Evolutionary conservation across 345 rosid species (phyloP).

Genomic region (Populus nigra): DNA sequence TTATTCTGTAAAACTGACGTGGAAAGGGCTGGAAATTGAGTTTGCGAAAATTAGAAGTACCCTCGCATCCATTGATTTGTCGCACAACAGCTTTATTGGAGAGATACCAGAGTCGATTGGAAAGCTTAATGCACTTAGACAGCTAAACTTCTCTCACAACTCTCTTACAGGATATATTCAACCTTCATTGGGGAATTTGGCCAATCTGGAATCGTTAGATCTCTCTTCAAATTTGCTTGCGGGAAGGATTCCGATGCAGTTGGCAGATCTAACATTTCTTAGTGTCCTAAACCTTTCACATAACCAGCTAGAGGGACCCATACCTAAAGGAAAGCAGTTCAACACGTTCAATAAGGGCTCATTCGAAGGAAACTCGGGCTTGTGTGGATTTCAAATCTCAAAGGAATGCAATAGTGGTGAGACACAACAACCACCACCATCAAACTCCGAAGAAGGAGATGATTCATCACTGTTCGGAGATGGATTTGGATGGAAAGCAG

Average conservation of each 20-base stretch:
- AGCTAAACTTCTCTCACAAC: slow-evolving; percentile 13
- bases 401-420: not conserved
- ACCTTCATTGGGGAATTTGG: not conserved
- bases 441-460: not conserved
- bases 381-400: slow-evolving; percentile 19
- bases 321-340: slow-evolving; percentile 7
- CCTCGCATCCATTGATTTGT: slow-evolving; percentile 1
- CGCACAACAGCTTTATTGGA: not conserved
- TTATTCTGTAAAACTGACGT: not conserved
- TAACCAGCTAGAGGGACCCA: slow-evolving; percentile 4
- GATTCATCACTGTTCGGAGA: not conserved
- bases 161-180: not conserved
- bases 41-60: not conserved
- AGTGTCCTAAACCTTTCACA: not conserved
- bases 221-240: not conserved
- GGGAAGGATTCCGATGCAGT: not conserved
- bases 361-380: slow-evolving; percentile 8
- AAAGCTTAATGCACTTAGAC: not conserved
- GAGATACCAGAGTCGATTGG: not conserved
- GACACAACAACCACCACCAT: not conserved
- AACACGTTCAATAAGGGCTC: not conserved
- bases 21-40: not conserved
- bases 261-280: slow-evolving; percentile 7
- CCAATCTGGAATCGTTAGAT: slow-evolving; percentile 7
- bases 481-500: slow-evolving; percentile 14